Percentiles rank a stretch among this genome's conserved stretches.
These are phyloP conservation scores for Skeletonema marinoi DNA, from an alignment of 108 stramenopile species.

Conservation along the genomic window DNA sequence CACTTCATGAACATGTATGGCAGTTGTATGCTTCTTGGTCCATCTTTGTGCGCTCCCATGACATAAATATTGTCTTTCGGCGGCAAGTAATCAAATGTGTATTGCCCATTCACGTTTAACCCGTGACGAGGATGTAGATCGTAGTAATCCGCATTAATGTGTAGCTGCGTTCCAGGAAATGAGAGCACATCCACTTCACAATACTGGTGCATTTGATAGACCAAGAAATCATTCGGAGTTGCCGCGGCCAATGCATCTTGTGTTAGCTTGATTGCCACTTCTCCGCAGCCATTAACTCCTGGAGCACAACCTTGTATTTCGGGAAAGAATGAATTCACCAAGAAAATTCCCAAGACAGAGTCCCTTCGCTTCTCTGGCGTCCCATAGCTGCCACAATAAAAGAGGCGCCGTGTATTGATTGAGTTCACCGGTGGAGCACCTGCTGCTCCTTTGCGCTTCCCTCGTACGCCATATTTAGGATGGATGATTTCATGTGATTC, in stretches of 20 bases:
- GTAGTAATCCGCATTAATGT: conserved; percentile 20
- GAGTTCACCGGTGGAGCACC: background rate
- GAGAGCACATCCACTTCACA: conserved; percentile 25
- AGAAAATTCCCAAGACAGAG: conserved; percentile 12
- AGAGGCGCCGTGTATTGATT: conserved; percentile 4
- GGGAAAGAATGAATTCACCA: conserved; percentile 20
- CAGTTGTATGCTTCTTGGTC: conserved; percentile 20
- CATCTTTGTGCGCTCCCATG: conserved; percentile 26
- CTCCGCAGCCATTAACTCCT: background rate
- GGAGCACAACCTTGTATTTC: conserved; percentile 13
- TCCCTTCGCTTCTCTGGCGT: background rate
- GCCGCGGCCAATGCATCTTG: conserved; percentile 5
- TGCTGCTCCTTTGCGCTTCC: background rate
- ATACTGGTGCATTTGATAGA: conserved; percentile 30
- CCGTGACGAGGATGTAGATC: conserved; percentile 1
- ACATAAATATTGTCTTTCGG: conserved; percentile 20
- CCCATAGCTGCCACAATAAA: conserved; percentile 20
- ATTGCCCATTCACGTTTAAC: conserved; percentile 7
- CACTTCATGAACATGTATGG: conserved; percentile 31
- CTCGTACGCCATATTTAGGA: conserved; percentile 15
- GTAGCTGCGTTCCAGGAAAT: conserved; percentile 28
- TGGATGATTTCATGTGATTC: conserved; percentile 10
- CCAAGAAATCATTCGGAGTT: conserved; percentile 23
- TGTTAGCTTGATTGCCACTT: conserved; percentile 15
- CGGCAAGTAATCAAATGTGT: conserved; percentile 12